Conservation (phyloP, 768 basidiomycete genomes). For the Agrocybe praecox region DNA sequence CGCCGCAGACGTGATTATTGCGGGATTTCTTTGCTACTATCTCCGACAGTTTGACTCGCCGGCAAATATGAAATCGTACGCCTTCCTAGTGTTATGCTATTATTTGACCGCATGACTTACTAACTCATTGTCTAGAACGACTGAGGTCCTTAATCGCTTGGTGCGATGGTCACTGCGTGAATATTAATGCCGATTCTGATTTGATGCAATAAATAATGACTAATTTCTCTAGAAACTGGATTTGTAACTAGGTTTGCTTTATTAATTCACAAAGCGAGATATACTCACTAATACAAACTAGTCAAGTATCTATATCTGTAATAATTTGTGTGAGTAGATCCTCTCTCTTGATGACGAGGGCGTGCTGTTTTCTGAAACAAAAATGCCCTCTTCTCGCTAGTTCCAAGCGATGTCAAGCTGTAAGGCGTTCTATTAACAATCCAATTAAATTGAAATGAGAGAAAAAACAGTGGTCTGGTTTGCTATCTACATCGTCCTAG, state of each 20-base stretch:
- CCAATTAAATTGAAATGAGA: too few relatives aligned
- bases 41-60: too few relatives aligned
- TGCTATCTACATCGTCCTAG: slow-evolving; percentile 13
- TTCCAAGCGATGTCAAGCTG: slow-evolving; percentile 15
- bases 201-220: not conserved
- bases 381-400: not conserved
- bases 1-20: slow-evolving; percentile 14
- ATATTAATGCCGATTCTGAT: not conserved
- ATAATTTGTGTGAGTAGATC: slow-evolving; percentile 9
- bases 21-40: not conserved
- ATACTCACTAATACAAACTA: not conserved
- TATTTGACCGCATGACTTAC: too few relatives aligned
- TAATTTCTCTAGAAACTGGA: slow-evolving; percentile 8
- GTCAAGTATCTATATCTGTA: slow-evolving; percentile 12
- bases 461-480: slow-evolving; percentile 17
- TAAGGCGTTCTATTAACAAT: not conserved
- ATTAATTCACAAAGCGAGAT: too few relatives aligned
- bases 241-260: slow-evolving; percentile 12
- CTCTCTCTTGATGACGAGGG: too few relatives aligned
- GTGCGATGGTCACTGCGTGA: slow-evolving; percentile 14
- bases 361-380: not conserved
- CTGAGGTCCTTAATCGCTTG: not conserved
- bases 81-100: too few relatives aligned
- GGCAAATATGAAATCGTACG: too few relatives aligned
- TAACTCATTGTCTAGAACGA: too few relatives aligned